Evolutionary conservation across 164 flowering plant species (phyloP), one percentile per base, ranked within the genome.

Genomic region (Houttuynia cordata): DNA sequence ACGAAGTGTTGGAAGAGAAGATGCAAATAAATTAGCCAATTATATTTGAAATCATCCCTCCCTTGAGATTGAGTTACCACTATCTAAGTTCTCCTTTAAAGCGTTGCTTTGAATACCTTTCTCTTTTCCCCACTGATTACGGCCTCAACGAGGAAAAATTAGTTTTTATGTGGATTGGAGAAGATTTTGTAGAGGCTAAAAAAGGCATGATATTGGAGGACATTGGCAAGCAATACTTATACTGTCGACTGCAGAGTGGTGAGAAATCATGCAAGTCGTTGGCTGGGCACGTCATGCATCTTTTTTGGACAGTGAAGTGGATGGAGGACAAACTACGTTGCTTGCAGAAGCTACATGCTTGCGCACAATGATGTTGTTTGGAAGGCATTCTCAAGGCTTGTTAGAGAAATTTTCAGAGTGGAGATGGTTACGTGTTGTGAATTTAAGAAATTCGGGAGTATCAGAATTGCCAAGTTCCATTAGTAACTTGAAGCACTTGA

Each of bases 91-190:
- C 62, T n/a, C n/a, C n/a, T n/a, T n/a, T n/a, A n/a, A n/a, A n/a
- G n/a, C n/a, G n/a, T n/a, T n/a, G n/a, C n/a, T n/a, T n/a, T n/a
- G n/a, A n/a, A n/a, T n/a, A n/a, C n/a, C n/a, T n/a, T n/a, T n/a
- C n/a, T n/a, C n/a, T 1, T 9, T 65, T 64, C 53, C 67, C 75
- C 10, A 65, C 60, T 34, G 58, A 51, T 49, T 61, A 24, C 51
- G 24, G 42, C 21, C 25, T 69, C 40, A 37, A 42, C 1, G 64
- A 55, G 8, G 64, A 61, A 0, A 58, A 57, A 3, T 57, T 78
- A 20, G 50, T 66, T 12, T 49, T 51, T 1, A 18, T 75, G 13
- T 71, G 57, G 67, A 63, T 70, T 34, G 69, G 64, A 4, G 53
- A 69, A 49, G 73, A 70, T 17, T 66, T 62, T 41, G 30, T 70